Base-by-base conservation (phyloP, 257 asterid genomes). In the Sherardia arvensis region DNA sequence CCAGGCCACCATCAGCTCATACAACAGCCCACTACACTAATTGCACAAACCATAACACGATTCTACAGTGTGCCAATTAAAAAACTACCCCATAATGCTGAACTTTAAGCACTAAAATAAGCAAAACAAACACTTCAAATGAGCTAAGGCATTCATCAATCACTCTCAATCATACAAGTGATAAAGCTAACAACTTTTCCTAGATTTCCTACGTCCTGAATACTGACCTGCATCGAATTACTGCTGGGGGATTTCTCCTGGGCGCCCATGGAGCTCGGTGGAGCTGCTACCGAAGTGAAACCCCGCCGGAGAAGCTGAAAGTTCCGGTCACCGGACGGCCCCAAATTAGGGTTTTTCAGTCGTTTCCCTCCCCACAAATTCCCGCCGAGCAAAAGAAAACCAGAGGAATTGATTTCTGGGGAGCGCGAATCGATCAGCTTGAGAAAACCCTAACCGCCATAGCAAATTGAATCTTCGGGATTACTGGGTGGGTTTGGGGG, bases 291-390 rank as follows among this genome's bases (percentile, higher is more conserved):
- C 71, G 32, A 66, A 75, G 76, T 72, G n/a, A n/a, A n/a, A n/a
- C n/a, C n/a, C n/a, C n/a, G n/a, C n/a, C n/a, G n/a, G n/a, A n/a
- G n/a, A n/a, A n/a, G n/a, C n/a, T n/a, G n/a, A n/a, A n/a, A n/a
- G n/a, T 66, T 26, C 67, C 55, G 64, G 58, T 56, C 48, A 36
- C 70, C 59, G 26, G 58, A 68, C 54, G 66, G 59, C 38, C 54
- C 55, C 54, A 70, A 79, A 81, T 79, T 85, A 88, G 96, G 96
- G 94, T 88, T 84, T 84, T 45, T 55, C 29, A 5, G 26, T 55
- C 15, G 10, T 9, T 29, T 67, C 27, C 53, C 36, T 36, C n/a
- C 56, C 57, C 63, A 59, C 32, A 40, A 68, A 60, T 36, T 27
- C 66, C 30, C 32, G n/a, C 15, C 30, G 28, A 53, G 4, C 27